Conservation (phyloP, 1,284 basidiomycete genomes). For the Omphalotus olearius region DNA sequence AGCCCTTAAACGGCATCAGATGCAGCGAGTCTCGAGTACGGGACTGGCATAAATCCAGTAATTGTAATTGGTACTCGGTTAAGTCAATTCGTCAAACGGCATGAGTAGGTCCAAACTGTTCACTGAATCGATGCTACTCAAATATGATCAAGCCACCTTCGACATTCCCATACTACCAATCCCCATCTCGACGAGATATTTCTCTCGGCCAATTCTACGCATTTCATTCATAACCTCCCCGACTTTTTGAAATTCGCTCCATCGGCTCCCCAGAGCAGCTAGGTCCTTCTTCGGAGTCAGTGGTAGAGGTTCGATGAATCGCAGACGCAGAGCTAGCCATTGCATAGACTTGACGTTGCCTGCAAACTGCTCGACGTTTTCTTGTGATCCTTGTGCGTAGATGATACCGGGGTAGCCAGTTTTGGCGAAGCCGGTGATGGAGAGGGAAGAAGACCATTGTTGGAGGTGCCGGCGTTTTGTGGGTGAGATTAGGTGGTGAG, state of each 20-base stretch:
- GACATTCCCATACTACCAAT: constrained; percentile 40
- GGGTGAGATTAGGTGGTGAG: constrained; percentile 69
- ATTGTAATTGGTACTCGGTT: too few species aligned
- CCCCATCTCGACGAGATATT: constrained; percentile 59
- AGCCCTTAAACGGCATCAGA: too few species aligned
- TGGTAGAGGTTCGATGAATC: constrained; percentile 47
- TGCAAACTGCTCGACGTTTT: constrained; percentile 60
- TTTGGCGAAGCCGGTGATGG: constrained; percentile 64
- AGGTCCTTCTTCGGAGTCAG: background rate
- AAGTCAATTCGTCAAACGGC: too few species aligned
- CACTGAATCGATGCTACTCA: too few species aligned
- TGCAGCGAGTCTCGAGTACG: too few species aligned
- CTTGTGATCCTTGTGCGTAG: constrained; percentile 55
- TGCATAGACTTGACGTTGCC: constrained; percentile 70
- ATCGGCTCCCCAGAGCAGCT: constrained; percentile 21
- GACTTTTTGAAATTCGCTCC: constrained; percentile 65
- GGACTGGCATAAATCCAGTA: too few species aligned
- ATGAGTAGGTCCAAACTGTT: too few species aligned
- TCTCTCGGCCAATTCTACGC: constrained; percentile 50
- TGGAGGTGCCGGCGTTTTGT: constrained; percentile 63
- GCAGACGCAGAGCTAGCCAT: constrained; percentile 68
- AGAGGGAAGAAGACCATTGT: constrained; percentile 54
- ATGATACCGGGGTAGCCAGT: constrained; percentile 72
- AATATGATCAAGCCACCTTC: background rate
- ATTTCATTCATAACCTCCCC: constrained; percentile 68